Base-by-base conservation (phyloP, 495 filamentous ascomycete species). In the Oleoguttula mirabilis region DNA sequence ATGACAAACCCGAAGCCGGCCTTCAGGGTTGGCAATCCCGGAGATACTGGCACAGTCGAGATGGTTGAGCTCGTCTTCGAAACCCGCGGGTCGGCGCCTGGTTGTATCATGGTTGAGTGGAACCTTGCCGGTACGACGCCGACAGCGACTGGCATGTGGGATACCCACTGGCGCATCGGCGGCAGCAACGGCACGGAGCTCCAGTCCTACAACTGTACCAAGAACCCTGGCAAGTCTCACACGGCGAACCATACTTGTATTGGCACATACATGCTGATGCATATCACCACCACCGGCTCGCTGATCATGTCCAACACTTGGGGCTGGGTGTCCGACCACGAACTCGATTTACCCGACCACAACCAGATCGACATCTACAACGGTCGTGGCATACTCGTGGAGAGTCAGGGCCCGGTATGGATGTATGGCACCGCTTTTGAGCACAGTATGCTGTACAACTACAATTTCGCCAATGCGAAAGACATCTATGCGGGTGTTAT, bases 261-360 rank as follows among this genome's bases (percentile, higher is more conserved):
- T 58, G 84, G 77, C 21, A 70, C 84, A 10, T 90, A 90, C 70
- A 66, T 93, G 64, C 73, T 88, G 41, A 63, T 96, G 15, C 86
- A 93, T 58, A 62, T 94, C 27, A 83, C 83, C 4, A 54, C 70
- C 33, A 66, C 74, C 20, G 83, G 72, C 4, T 78, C 73, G 39
- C 72, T 78, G 12, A 93, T 94, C 60, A 62, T 93, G 35, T 88
- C 94, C 65, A 95, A 96, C 63, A 77, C 74, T 32, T 96, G 88
- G 88, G 82, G 80, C 61, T 96, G 88, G 88, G 85, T 88, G 21
- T 76, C 88, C 1, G 88, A 96, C 60, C 88, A 96, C 66, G 82
- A 85, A 47, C 79, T 96, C 30, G 88, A 94, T 58, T 72, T 76
- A 3, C 32, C 61, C 6, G 79, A 82, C 54, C 75, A 83, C 63